Conservation (phyloP, 768 basidiomycete genomes). For the Lepiota venenata region DNA sequence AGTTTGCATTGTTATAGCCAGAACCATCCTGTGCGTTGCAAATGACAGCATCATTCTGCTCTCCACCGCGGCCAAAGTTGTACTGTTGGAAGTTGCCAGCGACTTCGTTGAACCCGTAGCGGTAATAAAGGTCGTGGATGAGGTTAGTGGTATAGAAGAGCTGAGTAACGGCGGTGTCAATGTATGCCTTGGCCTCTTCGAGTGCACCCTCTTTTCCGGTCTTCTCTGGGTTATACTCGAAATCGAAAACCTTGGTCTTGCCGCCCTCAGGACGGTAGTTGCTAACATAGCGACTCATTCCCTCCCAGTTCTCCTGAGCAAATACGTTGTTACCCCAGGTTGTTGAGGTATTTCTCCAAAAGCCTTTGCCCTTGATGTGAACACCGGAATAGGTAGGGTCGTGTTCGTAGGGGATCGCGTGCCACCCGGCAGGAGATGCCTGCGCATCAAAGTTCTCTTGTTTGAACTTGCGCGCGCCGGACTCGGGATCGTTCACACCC, state of each 20-base stretch:
- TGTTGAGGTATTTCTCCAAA: conserved; percentile 67
- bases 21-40: conserved; percentile 95
- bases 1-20: conserved; percentile 92
- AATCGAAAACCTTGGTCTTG: conserved; percentile 57
- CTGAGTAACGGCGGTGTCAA: conserved; percentile 85
- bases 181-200: conserved; percentile 74
- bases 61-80: conserved; percentile 91
- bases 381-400: conserved; percentile 51
- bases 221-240: conserved; percentile 65
- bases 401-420: conserved; percentile 67
- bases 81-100: conserved; percentile 97
- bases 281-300: conserved; percentile 55
- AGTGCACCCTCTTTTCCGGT: conserved; percentile 54
- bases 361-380: conserved; percentile 20
- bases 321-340: conserved; percentile 92
- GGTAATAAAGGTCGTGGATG: conserved; percentile 81
- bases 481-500: conserved; percentile 83
- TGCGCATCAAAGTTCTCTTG: conserved; percentile 71
- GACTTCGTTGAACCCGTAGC: conserved; percentile 85
- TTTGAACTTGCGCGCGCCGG: conserved; percentile 54
- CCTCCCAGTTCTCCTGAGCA: conserved; percentile 93
- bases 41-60: conserved; percentile 86
- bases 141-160: conserved; percentile 86
- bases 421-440: conserved; percentile 93
- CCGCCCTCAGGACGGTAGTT: conserved; percentile 83